A percentile compares a stretch with the other conserved stretches of the same genome.
phyloP scores from a whole-genome alignment of 139 green algal species.

The Deuterostichococcus epilithicus region DNA sequence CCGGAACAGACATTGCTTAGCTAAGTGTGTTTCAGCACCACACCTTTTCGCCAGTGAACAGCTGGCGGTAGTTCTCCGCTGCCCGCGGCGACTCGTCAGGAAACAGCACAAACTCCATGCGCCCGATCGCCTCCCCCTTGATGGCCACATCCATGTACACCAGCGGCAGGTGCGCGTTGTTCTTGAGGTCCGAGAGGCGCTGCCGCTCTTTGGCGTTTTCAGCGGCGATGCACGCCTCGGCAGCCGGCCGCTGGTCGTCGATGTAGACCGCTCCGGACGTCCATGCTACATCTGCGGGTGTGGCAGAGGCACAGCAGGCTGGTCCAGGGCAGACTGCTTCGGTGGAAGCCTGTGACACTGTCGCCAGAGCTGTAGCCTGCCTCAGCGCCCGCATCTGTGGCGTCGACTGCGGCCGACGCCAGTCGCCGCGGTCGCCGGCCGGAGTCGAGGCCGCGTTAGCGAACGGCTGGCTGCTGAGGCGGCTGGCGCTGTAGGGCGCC shows the following conservation, averaged over 20 bases:
- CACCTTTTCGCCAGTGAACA: slow-evolving; percentile 50
- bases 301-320: background rate
- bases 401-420: too few species aligned
- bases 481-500: too few species aligned
- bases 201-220: background rate
- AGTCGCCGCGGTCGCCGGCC: too few species aligned
- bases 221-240: slow-evolving; percentile 8
- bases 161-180: slow-evolving; percentile 18
- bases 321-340: background rate
- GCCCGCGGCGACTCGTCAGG: slow-evolving; percentile 25
- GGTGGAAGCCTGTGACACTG: too few species aligned
- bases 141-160: slow-evolving; percentile 45
- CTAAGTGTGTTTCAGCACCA: background rate
- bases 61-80: slow-evolving; percentile 57
- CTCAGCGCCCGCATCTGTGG: too few species aligned
- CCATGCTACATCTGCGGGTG: slow-evolving; percentile 37
- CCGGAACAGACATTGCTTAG: too few species aligned
- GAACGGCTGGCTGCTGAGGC: too few species aligned
- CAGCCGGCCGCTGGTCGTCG: slow-evolving; percentile 12
- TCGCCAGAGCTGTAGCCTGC: too few species aligned
- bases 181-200: slow-evolving; percentile 9
- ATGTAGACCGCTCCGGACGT: slow-evolving; percentile 41
- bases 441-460: too few species aligned
- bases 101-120: slow-evolving; percentile 45
- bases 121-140: slow-evolving; percentile 23